Conservation (phyloP, 345 rosid species). For the Acer yangbiense region DNA sequence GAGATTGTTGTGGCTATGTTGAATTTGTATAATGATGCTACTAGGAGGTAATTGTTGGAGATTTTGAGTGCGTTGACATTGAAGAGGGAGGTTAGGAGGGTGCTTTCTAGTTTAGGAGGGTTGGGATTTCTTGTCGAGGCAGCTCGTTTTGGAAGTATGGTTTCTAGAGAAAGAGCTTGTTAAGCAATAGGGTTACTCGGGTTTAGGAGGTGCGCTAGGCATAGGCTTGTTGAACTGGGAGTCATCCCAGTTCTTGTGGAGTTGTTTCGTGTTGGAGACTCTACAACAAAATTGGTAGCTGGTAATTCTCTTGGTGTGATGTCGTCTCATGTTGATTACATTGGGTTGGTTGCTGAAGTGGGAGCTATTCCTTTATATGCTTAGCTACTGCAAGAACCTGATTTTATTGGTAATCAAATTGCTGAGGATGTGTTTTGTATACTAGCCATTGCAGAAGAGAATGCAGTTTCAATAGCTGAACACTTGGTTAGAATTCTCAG, state of each 20-base stretch:
- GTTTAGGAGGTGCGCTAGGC: slow-evolving; percentile 41
- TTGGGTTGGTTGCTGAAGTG: slow-evolving; percentile 51
- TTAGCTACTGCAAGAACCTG: slow-evolving; percentile 55
- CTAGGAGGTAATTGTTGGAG: slow-evolving; percentile 53
- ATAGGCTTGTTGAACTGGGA: slow-evolving; percentile 51
- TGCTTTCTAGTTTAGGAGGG: slow-evolving; percentile 42
- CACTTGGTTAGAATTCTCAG: slow-evolving; percentile 57
- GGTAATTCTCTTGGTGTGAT: slow-evolving; percentile 62
- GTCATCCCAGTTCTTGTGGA: slow-evolving; percentile 54
- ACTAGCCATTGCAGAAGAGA: slow-evolving; percentile 56
- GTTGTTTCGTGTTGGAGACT: slow-evolving; percentile 50
- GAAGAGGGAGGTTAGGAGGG: slow-evolving; percentile 50
- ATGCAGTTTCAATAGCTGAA: slow-evolving; percentile 51
- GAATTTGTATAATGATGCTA: slow-evolving; percentile 27
- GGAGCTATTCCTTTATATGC: slow-evolving; percentile 64
- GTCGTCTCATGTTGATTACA: slow-evolving; percentile 50
- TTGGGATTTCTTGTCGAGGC: slow-evolving; percentile 59
- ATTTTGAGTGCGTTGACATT: slow-evolving; percentile 58
- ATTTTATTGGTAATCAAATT: slow-evolving; percentile 53
- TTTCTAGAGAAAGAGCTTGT: slow-evolving; percentile 67
- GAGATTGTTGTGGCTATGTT: slow-evolving; percentile 46
- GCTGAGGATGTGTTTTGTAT: slow-evolving; percentile 64
- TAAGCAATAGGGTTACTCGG: slow-evolving; percentile 63
- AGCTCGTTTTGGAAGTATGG: slow-evolving; percentile 45
- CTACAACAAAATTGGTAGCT: slow-evolving; percentile 43